Evolutionary conservation across 1,284 basidiomycete species (phyloP), one percentile per base, ranked within the genome.

Genomic region (Ceratobasidium sp.): DNA sequence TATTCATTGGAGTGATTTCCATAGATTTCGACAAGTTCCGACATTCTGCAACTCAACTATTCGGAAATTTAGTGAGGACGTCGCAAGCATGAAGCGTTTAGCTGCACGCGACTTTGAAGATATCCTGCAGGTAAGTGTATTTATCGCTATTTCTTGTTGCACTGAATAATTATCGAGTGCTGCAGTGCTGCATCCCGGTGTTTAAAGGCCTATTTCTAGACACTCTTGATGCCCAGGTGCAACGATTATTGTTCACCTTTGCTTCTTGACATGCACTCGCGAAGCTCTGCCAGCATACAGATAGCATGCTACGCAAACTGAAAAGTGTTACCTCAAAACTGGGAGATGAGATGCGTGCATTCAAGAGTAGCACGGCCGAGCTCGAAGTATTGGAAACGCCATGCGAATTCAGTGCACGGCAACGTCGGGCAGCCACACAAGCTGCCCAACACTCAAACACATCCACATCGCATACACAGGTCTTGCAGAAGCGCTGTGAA

Each of bases 141-240:
- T 38, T 38, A 7, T 38, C 36, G 11, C 36, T 38, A 38, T 38
- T 38, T 9, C 11, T 11, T 9, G 9, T 38, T 9, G 9, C 11
- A 9, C 36, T 38, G 36, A 38, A 38, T 38, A 38, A 7, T 38
- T 38, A 7, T 38, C 8, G 36, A 2, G 11, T 38, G 8, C 36
- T 38, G 11, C 58, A 82, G 80, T 82, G 81, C 51, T 71, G 78
- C 0, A 78, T 83, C 0, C 80, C 81, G 0, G 77, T 76, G 0
- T 81, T 83, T n/a, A 79, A 83, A 40, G 77, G 78, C 0, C 74
- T 83, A 0, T 73, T 83, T 7, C 76, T 76, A 0, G 72, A 76
- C 25, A 38, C 23, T 0, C 51, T 64, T 21, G 48, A 64, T 44
- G 21, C 28, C 5, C 30, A 49, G 14, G 28, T 30, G 3, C 62